A percentile compares a stretch with the other conserved stretches of the same genome.
Evolutionary conservation across 495 filamentous ascomycete genomes (phyloP).

Genomic region (Apiosordaria backusii): DNA sequence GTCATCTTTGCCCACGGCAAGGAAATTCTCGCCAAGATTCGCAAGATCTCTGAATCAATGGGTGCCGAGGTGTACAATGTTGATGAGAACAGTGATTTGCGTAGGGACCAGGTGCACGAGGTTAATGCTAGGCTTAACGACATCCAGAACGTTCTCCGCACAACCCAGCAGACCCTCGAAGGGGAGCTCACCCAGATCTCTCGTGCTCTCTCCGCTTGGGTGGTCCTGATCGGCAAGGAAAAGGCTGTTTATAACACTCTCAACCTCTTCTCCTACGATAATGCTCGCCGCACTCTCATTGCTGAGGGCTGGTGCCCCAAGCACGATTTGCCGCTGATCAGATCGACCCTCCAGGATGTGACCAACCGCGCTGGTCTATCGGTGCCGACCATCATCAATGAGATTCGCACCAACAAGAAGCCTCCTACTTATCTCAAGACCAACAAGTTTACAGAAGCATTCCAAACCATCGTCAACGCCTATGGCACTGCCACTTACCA

Average conservation of each 20-base stretch:
- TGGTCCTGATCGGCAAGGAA: constrained; percentile 95
- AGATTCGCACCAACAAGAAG: constrained; percentile 92
- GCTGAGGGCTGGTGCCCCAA: constrained; percentile 97
- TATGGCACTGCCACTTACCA: constrained; percentile 96
- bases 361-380: constrained; percentile 91
- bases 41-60: constrained; percentile 96
- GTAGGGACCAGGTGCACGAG: constrained; percentile 92
- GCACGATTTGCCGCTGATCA: constrained; percentile 83
- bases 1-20: constrained; percentile 99
- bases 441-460: constrained; percentile 96
- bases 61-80: constrained; percentile 93
- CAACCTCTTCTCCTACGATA: constrained; percentile 95
- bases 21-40: constrained; percentile 95
- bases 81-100: constrained; percentile 91
- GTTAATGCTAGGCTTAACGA: constrained; percentile 90
- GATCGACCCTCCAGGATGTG: constrained; percentile 94
- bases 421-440: constrained; percentile 94
- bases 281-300: constrained; percentile 90
- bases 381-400: constrained; percentile 95
- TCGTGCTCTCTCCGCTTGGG: constrained; percentile 85
- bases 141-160: constrained; percentile 82
- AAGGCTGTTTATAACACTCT: constrained; percentile 97
- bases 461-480: constrained; percentile 98
- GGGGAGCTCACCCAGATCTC: constrained; percentile 91
- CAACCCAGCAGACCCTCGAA: constrained; percentile 94